These are phyloP conservation scores for Medicago ruthenica DNA, from an alignment of 306 rosid genomes.

Conservation along the genomic window DNA sequence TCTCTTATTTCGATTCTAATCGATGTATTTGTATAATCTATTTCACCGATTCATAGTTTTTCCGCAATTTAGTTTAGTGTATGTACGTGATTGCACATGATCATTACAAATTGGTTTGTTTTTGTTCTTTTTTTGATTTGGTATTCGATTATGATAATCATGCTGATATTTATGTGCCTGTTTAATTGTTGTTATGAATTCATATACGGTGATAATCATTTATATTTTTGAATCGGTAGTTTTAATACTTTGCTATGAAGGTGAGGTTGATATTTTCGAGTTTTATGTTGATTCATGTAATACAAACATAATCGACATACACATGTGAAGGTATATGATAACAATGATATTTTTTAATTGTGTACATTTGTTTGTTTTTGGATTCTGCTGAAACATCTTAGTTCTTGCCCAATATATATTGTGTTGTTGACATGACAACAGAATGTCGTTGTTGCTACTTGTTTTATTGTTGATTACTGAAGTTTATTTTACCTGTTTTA, in stretches of 20 bases:
- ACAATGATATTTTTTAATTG: not conserved
- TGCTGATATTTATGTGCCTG: not conserved
- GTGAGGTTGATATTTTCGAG: not conserved
- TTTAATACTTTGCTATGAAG: not conserved
- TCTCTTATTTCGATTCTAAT: not conserved
- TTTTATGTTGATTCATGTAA: not conserved
- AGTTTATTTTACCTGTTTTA: too few relatives aligned
- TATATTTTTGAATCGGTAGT: not conserved
- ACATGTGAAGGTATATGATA: not conserved
- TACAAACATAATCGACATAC: not conserved
- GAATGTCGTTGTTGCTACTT: too few relatives aligned
- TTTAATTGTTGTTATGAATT: not conserved
- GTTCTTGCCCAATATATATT: too few relatives aligned
- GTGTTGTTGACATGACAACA: too few relatives aligned
- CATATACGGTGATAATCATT: not conserved
- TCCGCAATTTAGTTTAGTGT: not conserved
- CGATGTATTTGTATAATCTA: not conserved
- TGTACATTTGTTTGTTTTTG: not conserved
- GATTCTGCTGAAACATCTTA: too few relatives aligned
- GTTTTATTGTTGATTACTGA: too few relatives aligned
- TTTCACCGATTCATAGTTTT: not conserved
- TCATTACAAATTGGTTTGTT: not conserved
- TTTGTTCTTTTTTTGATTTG: not conserved
- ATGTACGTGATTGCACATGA: too few relatives aligned
- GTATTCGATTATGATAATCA: not conserved